Evolutionary conservation across 129 eudicot genomes (phyloP), one percentile per base, ranked within the genome.

Genomic region (Chrysanthemum makinoi): DNA sequence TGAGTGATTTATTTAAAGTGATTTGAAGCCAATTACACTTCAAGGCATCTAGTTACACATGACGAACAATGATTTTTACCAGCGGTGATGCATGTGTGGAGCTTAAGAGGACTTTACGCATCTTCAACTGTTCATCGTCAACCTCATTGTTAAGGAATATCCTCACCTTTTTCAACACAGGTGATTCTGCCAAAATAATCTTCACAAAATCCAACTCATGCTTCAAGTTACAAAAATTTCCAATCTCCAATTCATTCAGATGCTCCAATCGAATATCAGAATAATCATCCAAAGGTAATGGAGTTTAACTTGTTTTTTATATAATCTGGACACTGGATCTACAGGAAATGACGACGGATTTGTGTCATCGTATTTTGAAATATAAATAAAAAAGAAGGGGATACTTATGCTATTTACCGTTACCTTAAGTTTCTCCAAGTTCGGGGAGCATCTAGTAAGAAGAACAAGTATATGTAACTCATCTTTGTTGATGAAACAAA

Each of bases 121-220:
- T 56, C 75, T 56, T 7, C 22, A 39, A 18, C 33, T 48, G 24
- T 12, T 56, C 64, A n/a, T 71, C 54, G 3, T 43, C 4, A 12
- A 14, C 26, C 5, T 56, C 0, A 7, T 49, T 2, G 39, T 19
- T 0, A 61, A 61, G 44, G 1, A 17, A 3, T 33, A 71, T n/a
- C 6, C n/a, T 15, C 44, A 71, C 35, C 61, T 71, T 68, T 53
- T 69, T 43, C 50, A 69, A 33, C 13, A 26, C 28, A 2, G 74
- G 74, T 50, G 62, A 50, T 44, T 26, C 51, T 2, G 22, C 73
- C 62, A 68, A 17, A 13, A 68, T 6, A 49, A 69, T 51, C 65
- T 55, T 69, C 51, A 69, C 64, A 57, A 70, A 70, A 39, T 56
- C 75, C 54, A 55, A n/a, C 10, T 19, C 75, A 5, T 33, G 66